phyloP scores from a whole-genome alignment of 257 asterid genomes.

The Sherardia arvensis region DNA sequence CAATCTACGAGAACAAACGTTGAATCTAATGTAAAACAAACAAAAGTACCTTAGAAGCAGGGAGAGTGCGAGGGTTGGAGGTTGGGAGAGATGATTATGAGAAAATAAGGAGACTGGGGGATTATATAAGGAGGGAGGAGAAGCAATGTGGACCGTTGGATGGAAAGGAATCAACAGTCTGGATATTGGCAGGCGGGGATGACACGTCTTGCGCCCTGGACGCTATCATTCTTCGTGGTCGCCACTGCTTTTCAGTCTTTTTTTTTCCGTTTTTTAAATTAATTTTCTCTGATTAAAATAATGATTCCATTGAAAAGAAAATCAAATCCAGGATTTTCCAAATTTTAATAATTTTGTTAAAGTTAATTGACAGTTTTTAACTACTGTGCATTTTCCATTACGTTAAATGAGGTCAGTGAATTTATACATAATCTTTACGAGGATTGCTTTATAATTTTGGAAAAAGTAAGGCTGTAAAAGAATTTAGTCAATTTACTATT shows the following conservation, averaged over 20 bases:
- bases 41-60: neutral
- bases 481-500: too few species aligned
- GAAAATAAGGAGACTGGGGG: constrained; percentile 10
- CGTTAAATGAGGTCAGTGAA: neutral
- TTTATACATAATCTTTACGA: neutral
- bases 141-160: constrained; percentile 18
- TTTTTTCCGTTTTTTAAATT: neutral
- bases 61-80: neutral
- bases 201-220: constrained; percentile 19
- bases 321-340: neutral
- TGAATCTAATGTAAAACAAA: neutral
- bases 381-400: neutral
- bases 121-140: constrained; percentile 18
- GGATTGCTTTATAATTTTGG: neutral
- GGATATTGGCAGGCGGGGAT: constrained; percentile 17
- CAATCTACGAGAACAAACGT: constrained; percentile 6
- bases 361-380: neutral
- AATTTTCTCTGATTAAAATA: neutral
- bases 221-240: constrained; percentile 21
- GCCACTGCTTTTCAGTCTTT: constrained; percentile 20
- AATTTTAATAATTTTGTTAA: too few species aligned
- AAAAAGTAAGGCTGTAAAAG: too few species aligned
- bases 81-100: constrained; percentile 1
- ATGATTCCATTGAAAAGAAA: neutral
- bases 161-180: constrained; percentile 3